Percentiles rank a stretch among this genome's conserved stretches.
Conservation (phyloP, 257 asterid genomes). For the Thymus quinquecostatus region DNA sequence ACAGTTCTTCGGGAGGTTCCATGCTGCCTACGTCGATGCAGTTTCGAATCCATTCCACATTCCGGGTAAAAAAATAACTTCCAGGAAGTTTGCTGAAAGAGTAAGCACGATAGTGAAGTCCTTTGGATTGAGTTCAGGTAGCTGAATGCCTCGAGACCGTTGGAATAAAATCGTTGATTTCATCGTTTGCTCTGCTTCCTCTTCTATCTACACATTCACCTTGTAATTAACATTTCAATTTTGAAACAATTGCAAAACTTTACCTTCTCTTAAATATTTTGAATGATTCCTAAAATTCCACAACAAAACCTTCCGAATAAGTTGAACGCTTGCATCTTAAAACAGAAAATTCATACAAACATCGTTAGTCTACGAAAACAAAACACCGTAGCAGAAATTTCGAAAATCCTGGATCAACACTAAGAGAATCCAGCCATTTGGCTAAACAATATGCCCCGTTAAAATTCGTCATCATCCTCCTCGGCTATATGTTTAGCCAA, state of each 20-base stretch:
- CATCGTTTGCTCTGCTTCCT: slow-evolving; percentile 7
- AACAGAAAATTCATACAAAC: slow-evolving; percentile 23
- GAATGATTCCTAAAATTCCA: too few species aligned
- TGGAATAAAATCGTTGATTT: not conserved
- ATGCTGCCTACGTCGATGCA: slow-evolving; percentile 93
- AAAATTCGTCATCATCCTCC: slow-evolving; percentile 75
- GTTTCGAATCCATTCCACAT: slow-evolving; percentile 98
- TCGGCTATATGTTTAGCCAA: slow-evolving; percentile 77
- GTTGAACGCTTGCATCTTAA: slow-evolving; percentile 7
- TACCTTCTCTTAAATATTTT: too few species aligned
- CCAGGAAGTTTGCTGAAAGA: slow-evolving; percentile 79
- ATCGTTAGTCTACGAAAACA: slow-evolving; percentile 17
- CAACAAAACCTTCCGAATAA: not conserved
- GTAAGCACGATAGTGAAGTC: slow-evolving; percentile 81
- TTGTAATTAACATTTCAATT: slow-evolving; percentile 16
- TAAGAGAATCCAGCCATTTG: not conserved
- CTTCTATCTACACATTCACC: slow-evolving; percentile 9
- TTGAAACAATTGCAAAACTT: not conserved
- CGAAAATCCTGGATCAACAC: slow-evolving; percentile 3
- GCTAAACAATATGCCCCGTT: slow-evolving; percentile 17
- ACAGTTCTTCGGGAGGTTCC: slow-evolving; percentile 92
- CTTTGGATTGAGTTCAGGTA: slow-evolving; percentile 68
- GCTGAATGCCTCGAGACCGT: slow-evolving; percentile 35
- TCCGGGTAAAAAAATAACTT: slow-evolving; percentile 91
- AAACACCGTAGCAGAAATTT: slow-evolving; percentile 22